phyloP scores from a whole-genome alignment of 257 asterid genomes.

The Nicotiana knightiana region DNA sequence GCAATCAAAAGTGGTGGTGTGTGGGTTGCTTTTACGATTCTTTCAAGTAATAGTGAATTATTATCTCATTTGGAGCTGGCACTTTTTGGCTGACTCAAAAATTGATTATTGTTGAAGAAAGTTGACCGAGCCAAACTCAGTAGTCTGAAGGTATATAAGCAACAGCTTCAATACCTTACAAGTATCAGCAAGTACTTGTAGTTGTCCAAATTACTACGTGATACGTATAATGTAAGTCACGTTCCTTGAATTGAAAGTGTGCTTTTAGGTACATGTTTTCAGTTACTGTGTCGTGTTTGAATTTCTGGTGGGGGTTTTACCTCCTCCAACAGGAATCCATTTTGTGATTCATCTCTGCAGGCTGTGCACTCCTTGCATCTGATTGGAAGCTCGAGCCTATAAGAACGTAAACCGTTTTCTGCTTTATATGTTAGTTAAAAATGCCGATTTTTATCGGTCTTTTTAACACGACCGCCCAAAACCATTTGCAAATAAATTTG shows the following conservation, averaged over 20 bases:
- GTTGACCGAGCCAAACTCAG: not conserved
- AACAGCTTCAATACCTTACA: not conserved
- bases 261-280: not conserved
- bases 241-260: not conserved
- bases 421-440: not conserved
- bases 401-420: not conserved
- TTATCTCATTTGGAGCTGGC: constrained; percentile 3
- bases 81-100: not conserved
- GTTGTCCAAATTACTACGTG: not conserved
- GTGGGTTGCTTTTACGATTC: not conserved
- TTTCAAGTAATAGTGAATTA: not conserved
- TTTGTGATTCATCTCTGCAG: not conserved
- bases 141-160: not conserved
- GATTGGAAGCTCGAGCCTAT: not conserved
- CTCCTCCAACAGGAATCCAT: not conserved
- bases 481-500: no score
- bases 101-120: not conserved
- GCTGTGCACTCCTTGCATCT: not conserved
- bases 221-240: not conserved
- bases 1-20: not conserved
- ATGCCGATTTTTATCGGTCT: not conserved
- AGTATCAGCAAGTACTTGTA: not conserved
- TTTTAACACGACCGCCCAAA: not conserved
- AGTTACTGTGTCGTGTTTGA: not conserved
- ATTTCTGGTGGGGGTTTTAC: not conserved